Base-by-base conservation (phyloP, 495 filamentous ascomycete species). In the Talaromyces nanjingensis region DNA sequence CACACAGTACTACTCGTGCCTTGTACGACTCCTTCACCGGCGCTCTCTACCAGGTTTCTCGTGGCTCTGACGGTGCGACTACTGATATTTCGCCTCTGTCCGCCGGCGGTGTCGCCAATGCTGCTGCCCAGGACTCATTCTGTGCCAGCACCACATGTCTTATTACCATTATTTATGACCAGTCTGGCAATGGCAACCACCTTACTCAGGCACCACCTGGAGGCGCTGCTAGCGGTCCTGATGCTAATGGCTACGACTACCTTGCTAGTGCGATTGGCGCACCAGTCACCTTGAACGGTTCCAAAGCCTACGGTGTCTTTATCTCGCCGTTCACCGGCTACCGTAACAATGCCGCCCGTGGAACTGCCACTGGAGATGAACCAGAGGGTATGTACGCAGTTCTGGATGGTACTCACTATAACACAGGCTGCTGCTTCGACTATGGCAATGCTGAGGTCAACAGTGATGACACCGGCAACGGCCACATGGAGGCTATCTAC, bases 401-500 rank as follows among this genome's bases (percentile, higher is more conserved):
- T 29, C 71, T 86, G 18, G 84, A 86, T 57, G 84, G 83, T 2
- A 84, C 82, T 6, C 81, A 86, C 65, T 86, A 83, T 72, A 86
- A 86, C 62, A 74, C 64, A 29, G 77, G 52, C 34, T 86, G 84
- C 75, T 86, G 84, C 73, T 86, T 83, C 66, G 84, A 86, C 71
- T 86, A 86, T 59, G 84, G 83, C 58, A 86, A 86, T 55, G 83
- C 83, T 42, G 84, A 86, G 71, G 77, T 72, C 27, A 84, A 66
- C 68, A 80, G 71, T 63, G 67, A 31, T 9, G 83, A 86, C 65
- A 85, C 83, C 1, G 84, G 84, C 39, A 76, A 77, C 64, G 83
- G 80, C 63, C 83, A 86, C 65, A 86, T 86, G 84, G 84, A 86
- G 69, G 81, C 83, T 45, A 80, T 86, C 68, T 86, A 86, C 77